phyloP scores from a whole-genome alignment of 768 basidiomycete genomes.

The Lyophyllum shimeji region DNA sequence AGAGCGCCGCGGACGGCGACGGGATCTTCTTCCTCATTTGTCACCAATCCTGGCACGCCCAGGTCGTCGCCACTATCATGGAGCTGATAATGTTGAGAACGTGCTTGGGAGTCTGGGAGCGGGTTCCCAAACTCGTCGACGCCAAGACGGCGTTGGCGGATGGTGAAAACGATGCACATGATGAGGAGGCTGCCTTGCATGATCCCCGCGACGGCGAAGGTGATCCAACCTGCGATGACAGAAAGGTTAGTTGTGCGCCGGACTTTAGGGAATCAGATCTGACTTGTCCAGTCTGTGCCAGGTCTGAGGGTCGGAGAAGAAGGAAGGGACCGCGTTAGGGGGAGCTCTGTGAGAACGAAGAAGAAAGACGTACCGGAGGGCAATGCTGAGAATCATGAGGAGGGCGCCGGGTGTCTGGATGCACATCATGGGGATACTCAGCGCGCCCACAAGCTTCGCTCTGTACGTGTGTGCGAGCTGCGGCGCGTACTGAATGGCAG shows the following conservation, averaged over 20 bases:
- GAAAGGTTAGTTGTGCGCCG: background rate
- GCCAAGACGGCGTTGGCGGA: constrained; percentile 68
- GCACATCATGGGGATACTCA: constrained; percentile 94
- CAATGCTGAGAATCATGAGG: constrained; percentile 84
- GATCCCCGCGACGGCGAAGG: constrained; percentile 76
- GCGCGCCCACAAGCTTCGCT: constrained; percentile 81
- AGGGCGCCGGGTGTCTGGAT: constrained; percentile 91
- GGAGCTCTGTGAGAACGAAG: too few relatives aligned
- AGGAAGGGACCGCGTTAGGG: background rate
- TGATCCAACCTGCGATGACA: constrained; percentile 63
- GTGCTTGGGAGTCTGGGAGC: background rate
- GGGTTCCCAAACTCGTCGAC: constrained; percentile 90
- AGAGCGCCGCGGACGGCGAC: constrained; percentile 19
- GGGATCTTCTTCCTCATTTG: constrained; percentile 22
- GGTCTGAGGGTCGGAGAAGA: constrained; percentile 43
- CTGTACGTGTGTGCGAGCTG: constrained; percentile 82
- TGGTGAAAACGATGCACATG: constrained; percentile 87
- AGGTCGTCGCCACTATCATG: constrained; percentile 4
- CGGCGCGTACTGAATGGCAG: constrained; percentile 85
- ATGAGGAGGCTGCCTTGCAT: constrained; percentile 81
- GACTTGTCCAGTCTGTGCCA: constrained; percentile 85
- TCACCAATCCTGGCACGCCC: constrained; percentile 24
- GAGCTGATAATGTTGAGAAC: background rate
- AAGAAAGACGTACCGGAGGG: constrained; percentile 47
- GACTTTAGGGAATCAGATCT: constrained; percentile 14